Evolutionary conservation across 164 flowering plant genomes (phyloP).

Genomic region (Nelumbo lutea): DNA sequence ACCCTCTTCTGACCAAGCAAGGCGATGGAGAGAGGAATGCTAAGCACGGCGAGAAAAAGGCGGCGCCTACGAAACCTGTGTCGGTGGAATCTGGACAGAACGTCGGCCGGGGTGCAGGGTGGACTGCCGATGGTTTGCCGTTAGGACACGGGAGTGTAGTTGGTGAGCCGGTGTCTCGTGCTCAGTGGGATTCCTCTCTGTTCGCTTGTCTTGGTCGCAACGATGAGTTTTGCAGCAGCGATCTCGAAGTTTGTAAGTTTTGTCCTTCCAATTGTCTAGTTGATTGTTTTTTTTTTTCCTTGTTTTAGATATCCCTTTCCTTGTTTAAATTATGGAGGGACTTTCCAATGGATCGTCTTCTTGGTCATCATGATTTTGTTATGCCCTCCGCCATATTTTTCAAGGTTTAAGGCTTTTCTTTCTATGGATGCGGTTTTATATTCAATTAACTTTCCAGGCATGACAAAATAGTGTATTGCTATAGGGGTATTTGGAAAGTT

Average conservation of each 20-base stretch:
- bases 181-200: constrained; percentile 68
- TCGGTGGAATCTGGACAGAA: background rate
- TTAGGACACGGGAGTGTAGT: constrained; percentile 58
- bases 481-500: too few relatives aligned
- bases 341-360: too few relatives aligned
- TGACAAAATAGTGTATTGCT: too few relatives aligned
- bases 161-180: constrained; percentile 57
- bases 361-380: too few relatives aligned
- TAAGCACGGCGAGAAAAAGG: constrained; percentile 2
- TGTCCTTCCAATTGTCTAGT: background rate
- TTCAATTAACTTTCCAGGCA: too few relatives aligned
- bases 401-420: too few relatives aligned
- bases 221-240: constrained; percentile 93
- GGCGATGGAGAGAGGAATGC: constrained; percentile 11
- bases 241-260: constrained; percentile 92
- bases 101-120: constrained; percentile 19
- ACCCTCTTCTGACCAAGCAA: constrained; percentile 40
- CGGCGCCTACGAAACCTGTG: constrained; percentile 6
- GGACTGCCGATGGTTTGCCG: constrained; percentile 81
- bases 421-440: too few relatives aligned
- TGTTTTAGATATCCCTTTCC: background rate
- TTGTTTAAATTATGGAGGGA: background rate
- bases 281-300: too few relatives aligned
- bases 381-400: too few relatives aligned
- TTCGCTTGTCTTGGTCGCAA: constrained; percentile 73